Conservation (phyloP, 148 eudicot genomes). For the Arbutus unedo region DNA sequence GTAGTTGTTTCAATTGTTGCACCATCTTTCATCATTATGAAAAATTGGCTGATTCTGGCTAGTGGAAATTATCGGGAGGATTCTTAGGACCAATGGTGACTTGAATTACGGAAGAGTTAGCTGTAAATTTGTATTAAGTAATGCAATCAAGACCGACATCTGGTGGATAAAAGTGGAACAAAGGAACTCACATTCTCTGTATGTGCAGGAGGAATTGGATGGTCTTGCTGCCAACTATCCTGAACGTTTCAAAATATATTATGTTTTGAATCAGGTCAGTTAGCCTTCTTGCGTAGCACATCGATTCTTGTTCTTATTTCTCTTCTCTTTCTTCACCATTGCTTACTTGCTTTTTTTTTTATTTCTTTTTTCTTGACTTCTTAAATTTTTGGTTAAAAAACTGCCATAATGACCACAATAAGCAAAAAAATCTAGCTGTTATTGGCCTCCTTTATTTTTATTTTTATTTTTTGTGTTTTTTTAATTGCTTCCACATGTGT, state of each 20-base stretch:
- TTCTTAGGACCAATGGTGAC: neutral
- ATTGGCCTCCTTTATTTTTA: neutral
- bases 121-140: neutral
- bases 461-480: neutral
- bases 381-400: neutral
- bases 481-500: neutral
- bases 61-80: neutral
- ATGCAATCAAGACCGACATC: neutral
- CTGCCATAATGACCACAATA: neutral
- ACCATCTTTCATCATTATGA: neutral
- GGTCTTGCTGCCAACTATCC: slow-evolving; percentile 58
- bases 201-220: slow-evolving; percentile 75
- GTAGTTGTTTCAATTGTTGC: neutral
- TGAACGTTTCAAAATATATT: slow-evolving; percentile 58
- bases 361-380: neutral
- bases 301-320: neutral
- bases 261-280: slow-evolving; percentile 76
- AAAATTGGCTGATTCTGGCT: neutral
- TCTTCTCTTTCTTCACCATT: neutral
- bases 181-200: neutral
- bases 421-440: neutral
- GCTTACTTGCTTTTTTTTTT: neutral
- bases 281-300: neutral
- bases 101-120: neutral
- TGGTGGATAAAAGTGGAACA: neutral